Conservation (phyloP, 129 eudicot genomes). For the Oenanthe sinensis region DNA sequence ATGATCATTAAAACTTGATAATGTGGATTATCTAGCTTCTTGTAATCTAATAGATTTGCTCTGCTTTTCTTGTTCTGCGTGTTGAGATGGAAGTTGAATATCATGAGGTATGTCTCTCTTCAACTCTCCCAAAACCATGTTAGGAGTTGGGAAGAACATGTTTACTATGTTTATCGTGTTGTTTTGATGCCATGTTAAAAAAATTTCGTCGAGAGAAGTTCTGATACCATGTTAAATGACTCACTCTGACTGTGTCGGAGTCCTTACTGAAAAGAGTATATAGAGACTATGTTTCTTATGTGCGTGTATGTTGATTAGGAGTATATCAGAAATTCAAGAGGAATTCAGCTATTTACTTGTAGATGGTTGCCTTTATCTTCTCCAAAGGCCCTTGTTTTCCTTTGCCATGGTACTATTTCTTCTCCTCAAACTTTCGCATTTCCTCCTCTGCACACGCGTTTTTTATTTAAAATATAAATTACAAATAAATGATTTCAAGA, state of each 20-base stretch:
- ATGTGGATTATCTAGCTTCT: background rate
- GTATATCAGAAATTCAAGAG: slow-evolving; percentile 74
- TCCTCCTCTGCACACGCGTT: background rate
- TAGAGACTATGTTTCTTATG: background rate
- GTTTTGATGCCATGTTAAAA: background rate
- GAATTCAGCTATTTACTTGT: slow-evolving; percentile 80
- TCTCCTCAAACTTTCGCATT: slow-evolving; percentile 5
- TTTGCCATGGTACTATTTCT: slow-evolving; percentile 73
- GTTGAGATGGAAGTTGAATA: slow-evolving; percentile 58
- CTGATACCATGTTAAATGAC: background rate
- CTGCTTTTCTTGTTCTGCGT: background rate
- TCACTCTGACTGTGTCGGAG: too few relatives aligned
- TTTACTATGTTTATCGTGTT: too few relatives aligned
- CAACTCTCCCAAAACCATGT: background rate
- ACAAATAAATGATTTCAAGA: background rate
- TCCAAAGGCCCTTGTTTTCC: slow-evolving; percentile 95
- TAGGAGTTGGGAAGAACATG: background rate
- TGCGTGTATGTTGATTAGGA: slow-evolving; percentile 33
- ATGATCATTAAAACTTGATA: background rate
- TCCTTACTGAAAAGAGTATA: background rate
- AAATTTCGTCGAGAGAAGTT: background rate
- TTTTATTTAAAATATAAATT: background rate
- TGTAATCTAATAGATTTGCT: background rate
- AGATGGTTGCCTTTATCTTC: slow-evolving; percentile 88
- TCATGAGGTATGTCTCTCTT: slow-evolving; percentile 49